Evolutionary conservation across 1,284 basidiomycete genomes (phyloP).

Genomic region (Mycena sp.): DNA sequence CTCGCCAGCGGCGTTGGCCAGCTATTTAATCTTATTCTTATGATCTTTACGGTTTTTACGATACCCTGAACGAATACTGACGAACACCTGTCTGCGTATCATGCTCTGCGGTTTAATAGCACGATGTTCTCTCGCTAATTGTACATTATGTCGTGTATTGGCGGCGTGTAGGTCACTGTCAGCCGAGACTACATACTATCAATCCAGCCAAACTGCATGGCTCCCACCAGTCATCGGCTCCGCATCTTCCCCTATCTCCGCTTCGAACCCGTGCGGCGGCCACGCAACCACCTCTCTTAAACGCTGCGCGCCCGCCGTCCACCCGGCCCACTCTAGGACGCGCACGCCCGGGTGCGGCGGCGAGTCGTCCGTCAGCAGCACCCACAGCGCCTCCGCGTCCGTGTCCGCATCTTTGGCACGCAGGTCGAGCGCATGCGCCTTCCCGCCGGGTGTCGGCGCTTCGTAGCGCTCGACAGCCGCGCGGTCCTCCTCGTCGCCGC

Average conservation of each 20-base stretch:
- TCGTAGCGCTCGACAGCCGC: slow-evolving; percentile 47
- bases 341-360: slow-evolving; percentile 46
- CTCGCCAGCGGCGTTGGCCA: neutral
- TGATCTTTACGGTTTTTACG: slow-evolving; percentile 15
- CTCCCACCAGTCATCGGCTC: slow-evolving; percentile 50
- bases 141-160: too few relatives aligned
- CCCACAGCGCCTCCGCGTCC: slow-evolving; percentile 41
- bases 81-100: neutral
- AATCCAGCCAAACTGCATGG: slow-evolving; percentile 58
- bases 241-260: slow-evolving; percentile 5
- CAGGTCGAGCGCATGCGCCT: slow-evolving; percentile 57
- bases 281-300: slow-evolving; percentile 50
- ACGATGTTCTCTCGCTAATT: too few relatives aligned
- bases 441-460: slow-evolving; percentile 56
- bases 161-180: too few relatives aligned
- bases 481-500: slow-evolving; percentile 21
- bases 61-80: slow-evolving; percentile 19
- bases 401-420: slow-evolving; percentile 40
- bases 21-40: slow-evolving; percentile 19
- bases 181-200: too few relatives aligned
- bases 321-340: slow-evolving; percentile 58
- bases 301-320: slow-evolving; percentile 39
- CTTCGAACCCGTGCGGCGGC: slow-evolving; percentile 38
- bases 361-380: slow-evolving; percentile 53
- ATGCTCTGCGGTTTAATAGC: neutral